These are phyloP conservation scores for Draba incana DNA, from an alignment of 345 rosid genomes.

Conservation along the genomic window DNA sequence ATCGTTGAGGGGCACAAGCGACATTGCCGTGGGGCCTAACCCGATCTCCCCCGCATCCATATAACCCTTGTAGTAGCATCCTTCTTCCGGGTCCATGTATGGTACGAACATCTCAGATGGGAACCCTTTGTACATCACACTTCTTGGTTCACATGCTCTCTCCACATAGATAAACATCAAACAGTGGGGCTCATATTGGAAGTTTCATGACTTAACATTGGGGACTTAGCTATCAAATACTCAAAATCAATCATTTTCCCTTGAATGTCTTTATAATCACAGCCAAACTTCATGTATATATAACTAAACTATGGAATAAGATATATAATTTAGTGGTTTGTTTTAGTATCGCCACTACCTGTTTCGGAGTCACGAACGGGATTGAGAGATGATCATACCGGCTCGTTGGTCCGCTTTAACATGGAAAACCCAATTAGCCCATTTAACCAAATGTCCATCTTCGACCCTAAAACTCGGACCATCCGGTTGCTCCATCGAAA, in stretches of 20 bases:
- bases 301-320: too few relatives aligned
- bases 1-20: constrained; percentile 87
- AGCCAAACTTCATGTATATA: background rate
- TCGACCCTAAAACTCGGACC: constrained; percentile 76
- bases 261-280: too few relatives aligned
- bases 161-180: background rate
- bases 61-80: constrained; percentile 87
- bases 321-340: too few relatives aligned
- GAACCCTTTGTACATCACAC: constrained; percentile 82
- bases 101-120: constrained; percentile 81
- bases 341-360: background rate
- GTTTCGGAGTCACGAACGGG: constrained; percentile 67
- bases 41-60: constrained; percentile 96
- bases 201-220: background rate
- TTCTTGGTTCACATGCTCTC: constrained; percentile 51
- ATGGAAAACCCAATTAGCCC: constrained; percentile 97
- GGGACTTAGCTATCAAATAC: too few relatives aligned
- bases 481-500: constrained; percentile 80
- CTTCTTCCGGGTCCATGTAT: constrained; percentile 89
- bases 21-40: constrained; percentile 85
- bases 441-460: constrained; percentile 65
- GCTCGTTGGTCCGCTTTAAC: constrained; percentile 84
- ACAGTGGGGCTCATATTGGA: background rate
- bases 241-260: background rate
- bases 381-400: constrained; percentile 64